phyloP scores from a whole-genome alignment of 2,329 filamentous ascomycete genomes.

The Fusarium coicis region DNA sequence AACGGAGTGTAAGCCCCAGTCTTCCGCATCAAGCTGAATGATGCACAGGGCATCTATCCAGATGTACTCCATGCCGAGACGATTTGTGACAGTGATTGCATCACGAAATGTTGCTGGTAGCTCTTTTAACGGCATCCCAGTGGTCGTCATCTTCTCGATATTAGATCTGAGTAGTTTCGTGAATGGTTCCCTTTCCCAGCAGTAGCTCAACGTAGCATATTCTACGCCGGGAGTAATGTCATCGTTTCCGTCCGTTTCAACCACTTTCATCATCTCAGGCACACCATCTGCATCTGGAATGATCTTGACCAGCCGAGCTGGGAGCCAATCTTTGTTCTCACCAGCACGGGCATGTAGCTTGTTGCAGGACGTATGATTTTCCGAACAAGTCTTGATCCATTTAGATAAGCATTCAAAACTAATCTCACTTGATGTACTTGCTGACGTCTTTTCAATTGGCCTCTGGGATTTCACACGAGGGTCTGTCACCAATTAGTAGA shows the following conservation, averaged over 20 bases:
- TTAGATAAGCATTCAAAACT: neutral
- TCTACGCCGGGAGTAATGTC: fast-evolving
- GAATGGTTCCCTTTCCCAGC: neutral
- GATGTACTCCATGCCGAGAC: neutral
- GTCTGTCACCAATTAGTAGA: neutral
- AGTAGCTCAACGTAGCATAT: slow-evolving; percentile 4
- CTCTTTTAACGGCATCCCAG: neutral
- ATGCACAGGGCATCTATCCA: slow-evolving; percentile 13
- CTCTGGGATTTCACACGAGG: neutral
- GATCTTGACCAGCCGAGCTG: slow-evolving; percentile 1
- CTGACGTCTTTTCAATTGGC: neutral
- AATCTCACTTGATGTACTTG: neutral
- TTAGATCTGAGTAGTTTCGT: neutral
- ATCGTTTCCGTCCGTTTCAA: neutral
- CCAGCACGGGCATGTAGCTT: neutral
- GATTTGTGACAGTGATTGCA: neutral
- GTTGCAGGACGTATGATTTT: neutral
- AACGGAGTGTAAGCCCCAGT: neutral
- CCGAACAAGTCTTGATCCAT: neutral
- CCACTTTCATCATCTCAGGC: neutral
- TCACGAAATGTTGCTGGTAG: neutral
- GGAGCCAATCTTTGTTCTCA: neutral
- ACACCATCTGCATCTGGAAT: neutral
- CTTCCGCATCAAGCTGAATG: neutral
- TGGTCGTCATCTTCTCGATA: neutral